Conservation (phyloP, 2,329 filamentous ascomycete species). For the Beauveria pseudobassiana region DNA sequence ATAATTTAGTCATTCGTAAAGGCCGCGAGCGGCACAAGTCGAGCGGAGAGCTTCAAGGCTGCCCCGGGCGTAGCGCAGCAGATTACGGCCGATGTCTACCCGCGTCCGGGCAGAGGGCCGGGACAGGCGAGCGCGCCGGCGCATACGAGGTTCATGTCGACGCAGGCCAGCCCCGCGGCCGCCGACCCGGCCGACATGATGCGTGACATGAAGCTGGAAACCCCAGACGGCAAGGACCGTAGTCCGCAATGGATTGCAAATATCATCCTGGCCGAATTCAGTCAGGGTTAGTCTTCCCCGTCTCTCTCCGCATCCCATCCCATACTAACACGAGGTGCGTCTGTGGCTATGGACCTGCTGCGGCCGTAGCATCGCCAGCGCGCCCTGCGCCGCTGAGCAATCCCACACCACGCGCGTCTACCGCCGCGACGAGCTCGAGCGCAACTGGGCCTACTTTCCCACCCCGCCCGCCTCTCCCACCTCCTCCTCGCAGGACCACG, state of each 20-base stretch:
- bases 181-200: neutral
- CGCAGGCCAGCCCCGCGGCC: neutral
- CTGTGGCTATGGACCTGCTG: constrained; percentile 25
- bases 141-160: constrained; percentile 1
- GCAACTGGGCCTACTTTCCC: constrained; percentile 19
- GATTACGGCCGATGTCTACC: neutral
- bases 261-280: constrained; percentile 23
- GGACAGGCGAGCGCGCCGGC: neutral
- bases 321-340: neutral
- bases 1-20: neutral
- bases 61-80: neutral
- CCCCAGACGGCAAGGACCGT: neutral
- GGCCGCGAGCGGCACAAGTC: constrained; percentile 11
- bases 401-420: constrained; percentile 21
- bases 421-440: constrained; percentile 19
- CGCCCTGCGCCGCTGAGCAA: constrained; percentile 20
- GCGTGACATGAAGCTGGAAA: neutral
- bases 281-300: constrained; percentile 17
- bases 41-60: neutral
- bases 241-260: constrained; percentile 18
- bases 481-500: neutral
- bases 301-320: neutral
- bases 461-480: constrained; percentile 14
- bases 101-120: neutral
- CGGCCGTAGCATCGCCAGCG: constrained; percentile 15